Percentiles rank a stretch among this genome's conserved stretches.
phyloP scores from a whole-genome alignment of 1,284 basidiomycete genomes.

The Pholiota adiposa region DNA sequence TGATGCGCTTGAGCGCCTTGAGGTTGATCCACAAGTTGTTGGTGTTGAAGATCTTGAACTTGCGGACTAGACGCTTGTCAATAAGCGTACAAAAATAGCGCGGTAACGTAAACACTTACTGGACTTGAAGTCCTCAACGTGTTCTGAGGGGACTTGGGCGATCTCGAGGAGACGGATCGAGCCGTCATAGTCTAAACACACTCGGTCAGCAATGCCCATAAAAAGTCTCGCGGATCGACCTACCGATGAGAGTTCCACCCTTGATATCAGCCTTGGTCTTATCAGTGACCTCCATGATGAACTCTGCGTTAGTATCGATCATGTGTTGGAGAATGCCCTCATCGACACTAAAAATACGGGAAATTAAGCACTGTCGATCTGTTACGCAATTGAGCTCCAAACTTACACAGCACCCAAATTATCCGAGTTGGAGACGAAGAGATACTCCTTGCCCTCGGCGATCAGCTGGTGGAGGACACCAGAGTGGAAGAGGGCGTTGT shows the following conservation, averaged over 20 bases:
- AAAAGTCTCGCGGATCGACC: slow-evolving; percentile 2
- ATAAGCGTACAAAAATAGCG: slow-evolving; percentile 11
- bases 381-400: slow-evolving; percentile 18
- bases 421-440: slow-evolving; percentile 99
- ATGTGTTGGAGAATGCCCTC: slow-evolving; percentile 88
- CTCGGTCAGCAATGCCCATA: not conserved
- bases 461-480: slow-evolving; percentile 96
- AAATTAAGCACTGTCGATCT: slow-evolving; percentile 4
- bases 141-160: slow-evolving; percentile 97
- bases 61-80: slow-evolving; percentile 60
- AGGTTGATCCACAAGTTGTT: slow-evolving; percentile 99
- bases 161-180: slow-evolving; percentile 95
- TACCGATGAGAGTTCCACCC: slow-evolving; percentile 93
- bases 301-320: slow-evolving; percentile 87
- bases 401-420: slow-evolving; percentile 97
- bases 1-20: slow-evolving; percentile 90
- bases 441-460: slow-evolving; percentile 96
- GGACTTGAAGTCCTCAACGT: slow-evolving; percentile 98
- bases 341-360: slow-evolving; percentile 61
- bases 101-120: slow-evolving; percentile 36
- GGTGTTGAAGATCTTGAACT: slow-evolving; percentile 97
- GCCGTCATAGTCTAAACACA: slow-evolving; percentile 82
- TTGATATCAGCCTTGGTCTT: slow-evolving; percentile 99
- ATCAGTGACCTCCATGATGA: slow-evolving; percentile 99
- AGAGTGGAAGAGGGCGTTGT: slow-evolving; percentile 93